Conservation (phyloP, 345 rosid species). For the Garcia nutans region DNA sequence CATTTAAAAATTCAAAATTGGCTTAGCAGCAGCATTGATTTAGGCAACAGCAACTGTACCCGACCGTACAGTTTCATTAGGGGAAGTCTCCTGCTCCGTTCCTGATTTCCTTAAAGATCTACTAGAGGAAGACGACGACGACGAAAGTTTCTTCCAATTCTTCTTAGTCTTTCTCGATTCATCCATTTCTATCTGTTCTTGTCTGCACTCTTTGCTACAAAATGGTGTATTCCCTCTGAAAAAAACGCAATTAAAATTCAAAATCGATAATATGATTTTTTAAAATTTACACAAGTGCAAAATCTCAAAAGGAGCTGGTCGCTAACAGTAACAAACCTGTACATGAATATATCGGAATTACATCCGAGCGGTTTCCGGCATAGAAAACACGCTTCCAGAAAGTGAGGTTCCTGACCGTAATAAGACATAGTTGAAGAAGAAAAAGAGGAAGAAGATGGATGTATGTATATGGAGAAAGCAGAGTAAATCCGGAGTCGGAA, state of each 20-base stretch:
- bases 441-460: not conserved
- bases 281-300: too few species aligned
- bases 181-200: constrained; percentile 75
- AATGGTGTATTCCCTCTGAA: constrained; percentile 68
- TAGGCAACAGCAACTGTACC: constrained; percentile 52
- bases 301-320: too few species aligned
- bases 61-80: constrained; percentile 42
- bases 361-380: constrained; percentile 60
- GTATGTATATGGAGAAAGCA: not conserved
- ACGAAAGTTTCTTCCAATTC: constrained; percentile 36
- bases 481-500: not conserved
- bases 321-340: constrained; percentile 48
- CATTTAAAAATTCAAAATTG: not conserved
- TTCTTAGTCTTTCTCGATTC: constrained; percentile 45
- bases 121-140: constrained; percentile 26
- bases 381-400: constrained; percentile 68
- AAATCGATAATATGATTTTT: too few species aligned
- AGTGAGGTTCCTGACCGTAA: constrained; percentile 51
- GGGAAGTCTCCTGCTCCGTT: constrained; percentile 29
- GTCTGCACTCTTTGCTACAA: constrained; percentile 78
- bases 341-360: constrained; percentile 85
- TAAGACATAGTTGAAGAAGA: constrained; percentile 15
- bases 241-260: not conserved
- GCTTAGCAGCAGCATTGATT: not conserved
- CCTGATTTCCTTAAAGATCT: constrained; percentile 51